Evolutionary conservation across 352 stramenopile genomes (phyloP), one percentile per base, ranked within the genome.

Genomic region (Aphanomyces invadans): DNA sequence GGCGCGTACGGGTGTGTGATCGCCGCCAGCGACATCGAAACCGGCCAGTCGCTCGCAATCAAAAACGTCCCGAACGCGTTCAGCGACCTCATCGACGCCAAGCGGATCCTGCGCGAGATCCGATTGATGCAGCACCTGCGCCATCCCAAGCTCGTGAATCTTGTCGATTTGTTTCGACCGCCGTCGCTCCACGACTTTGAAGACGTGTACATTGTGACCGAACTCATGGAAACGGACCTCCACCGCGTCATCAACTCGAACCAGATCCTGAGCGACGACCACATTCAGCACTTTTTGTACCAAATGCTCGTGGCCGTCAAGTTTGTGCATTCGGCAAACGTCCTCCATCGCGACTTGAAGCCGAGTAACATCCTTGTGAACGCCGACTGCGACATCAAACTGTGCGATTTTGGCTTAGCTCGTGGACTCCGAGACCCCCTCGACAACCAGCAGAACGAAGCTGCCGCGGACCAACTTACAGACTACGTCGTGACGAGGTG

Each of bases 301-400:
- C 83, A 95, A 66, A 70, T 95, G 65, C 72, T 92, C 10, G 88
- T 79, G 62, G 86, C 74, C 10, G 68, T 95, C 36, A 76, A 78
- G 26, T 92, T 92, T 72, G 85, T 92, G 38, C 86, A 95, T 73
- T 90, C 80, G 17, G 83, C 81, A 19, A 74, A 87, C 48, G 83
- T 95, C 63, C 76, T 94, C 54, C 86, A 94, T 44, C 79, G 83
- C 10, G 95, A 99, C 72, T 89, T 99, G 21, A 99, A 99, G 73
- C 95, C 95, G 56, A 96, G 92, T n/a, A 99, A 99, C 74, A 76
- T 99, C 42, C 78, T 98, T 9, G 95, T 98, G 71, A 97, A 96
- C 71, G 79, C 82, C 25, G 84, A 96, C 69, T 96, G 88, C 53
- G 70, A 92, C 2, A 76, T 96, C 21, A 94, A 94, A 71, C 74